phyloP scores from a whole-genome alignment of 2,329 filamentous ascomycete genomes.

The Scedosporium aurantiacum region DNA sequence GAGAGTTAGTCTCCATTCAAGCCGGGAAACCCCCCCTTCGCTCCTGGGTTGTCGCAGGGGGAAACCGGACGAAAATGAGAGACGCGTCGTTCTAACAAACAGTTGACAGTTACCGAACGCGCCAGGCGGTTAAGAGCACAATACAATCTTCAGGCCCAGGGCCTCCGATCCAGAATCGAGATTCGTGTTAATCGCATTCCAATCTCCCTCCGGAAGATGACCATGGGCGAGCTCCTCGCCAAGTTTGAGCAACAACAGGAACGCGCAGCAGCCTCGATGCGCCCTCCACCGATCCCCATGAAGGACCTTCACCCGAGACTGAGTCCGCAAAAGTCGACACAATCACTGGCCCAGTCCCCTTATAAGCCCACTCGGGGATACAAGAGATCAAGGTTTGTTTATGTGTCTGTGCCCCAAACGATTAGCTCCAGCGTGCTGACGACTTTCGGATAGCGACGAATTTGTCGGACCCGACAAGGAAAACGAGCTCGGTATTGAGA shows the following conservation, averaged over 20 bases:
- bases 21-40: neutral
- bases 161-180: slow-evolving; percentile 75
- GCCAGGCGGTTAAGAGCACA: slow-evolving; percentile 79
- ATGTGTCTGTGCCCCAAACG: neutral
- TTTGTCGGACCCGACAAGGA: slow-evolving; percentile 63
- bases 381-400: slow-evolving; percentile 42
- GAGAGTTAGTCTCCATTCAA: slow-evolving; percentile 51
- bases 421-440: neutral
- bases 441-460: slow-evolving; percentile 40
- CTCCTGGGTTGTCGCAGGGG: neutral
- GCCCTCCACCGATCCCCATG: slow-evolving; percentile 35
- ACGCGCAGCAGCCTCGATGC: slow-evolving; percentile 16
- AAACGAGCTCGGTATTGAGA: slow-evolving; percentile 52
- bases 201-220: slow-evolving; percentile 62
- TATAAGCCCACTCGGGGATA: slow-evolving; percentile 19
- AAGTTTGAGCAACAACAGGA: slow-evolving; percentile 36
- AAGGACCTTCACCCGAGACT: slow-evolving; percentile 32
- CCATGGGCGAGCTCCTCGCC: slow-evolving; percentile 66
- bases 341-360: slow-evolving; percentile 13
- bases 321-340: slow-evolving; percentile 24
- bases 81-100: slow-evolving; percentile 1
- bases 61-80: neutral
- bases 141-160: slow-evolving; percentile 79
- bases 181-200: slow-evolving; percentile 91
- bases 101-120: slow-evolving; percentile 63